Base-by-base conservation (phyloP, 2,329 filamentous ascomycete species). In the Curvularia lunata region DNA sequence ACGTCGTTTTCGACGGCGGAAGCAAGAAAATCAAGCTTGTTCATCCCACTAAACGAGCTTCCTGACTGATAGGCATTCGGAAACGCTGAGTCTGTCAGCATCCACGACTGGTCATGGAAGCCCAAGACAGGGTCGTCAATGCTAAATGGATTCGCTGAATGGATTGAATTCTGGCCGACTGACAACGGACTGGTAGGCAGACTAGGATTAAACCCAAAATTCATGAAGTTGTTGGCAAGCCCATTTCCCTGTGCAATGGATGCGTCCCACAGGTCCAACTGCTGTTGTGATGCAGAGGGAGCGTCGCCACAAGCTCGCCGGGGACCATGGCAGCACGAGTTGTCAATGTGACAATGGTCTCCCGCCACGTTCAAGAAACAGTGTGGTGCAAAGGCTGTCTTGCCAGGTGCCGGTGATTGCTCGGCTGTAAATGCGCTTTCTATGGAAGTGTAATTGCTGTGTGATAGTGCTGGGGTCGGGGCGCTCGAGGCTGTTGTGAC, bases 341-440 rank as follows among this genome's bases (percentile, higher is more conserved):
- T 71, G 56, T 73, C 69, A 27, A 74, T 68, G 52, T 76, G 73
- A 63, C 74, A 76, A 55, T 76, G 73, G 23, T 73, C 74, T 1
- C 62, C 65, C 9, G 69, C 63, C 23, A 73, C 67, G 40, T 72
- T 67, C 13, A 74, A 62, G 55, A 67, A 72, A 56, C 72, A 76
- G 30, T 65, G 63, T 19, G 57, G 49, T 9, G 60, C 38, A 21
- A 66, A 65, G 16, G 45, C 49, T 6, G 58, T 28, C n/a, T 62
- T 62, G 1, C 65, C 63, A 28, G 67, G 63, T 9, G 56, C 59
- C 13, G 72, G 68, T 12, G 72, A 73, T 8, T 65, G 62, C 32
- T 74, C 69, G 27, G 52, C 65, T 12, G 67, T 69, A 45, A 75
- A 69, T 8, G 61, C 58, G 41, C 68, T 72, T 46, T 70, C 72